Evolutionary conservation across 202 grass and related monocot species (phyloP).

Genomic region (Tripidium arundinaceum): DNA sequence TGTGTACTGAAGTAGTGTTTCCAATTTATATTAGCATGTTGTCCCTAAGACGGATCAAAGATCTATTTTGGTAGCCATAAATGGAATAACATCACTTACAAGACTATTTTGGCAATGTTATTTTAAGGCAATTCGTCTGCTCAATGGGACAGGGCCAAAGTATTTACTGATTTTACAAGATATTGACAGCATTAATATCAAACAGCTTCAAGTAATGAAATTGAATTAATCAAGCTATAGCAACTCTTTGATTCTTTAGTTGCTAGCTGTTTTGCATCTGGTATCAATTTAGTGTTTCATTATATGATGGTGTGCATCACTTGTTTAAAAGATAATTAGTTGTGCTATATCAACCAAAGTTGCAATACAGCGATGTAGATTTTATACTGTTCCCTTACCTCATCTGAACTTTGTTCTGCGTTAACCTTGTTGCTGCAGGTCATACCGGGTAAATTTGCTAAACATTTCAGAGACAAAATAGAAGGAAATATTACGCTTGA

Average conservation of each 20-base stretch:
- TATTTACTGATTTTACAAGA: background rate
- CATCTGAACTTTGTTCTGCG: background rate
- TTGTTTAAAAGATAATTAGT: background rate
- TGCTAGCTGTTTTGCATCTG: background rate
- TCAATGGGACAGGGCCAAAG: background rate
- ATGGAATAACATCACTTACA: background rate
- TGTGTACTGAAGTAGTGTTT: background rate
- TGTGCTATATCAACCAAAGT: background rate
- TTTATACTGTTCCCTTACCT: background rate
- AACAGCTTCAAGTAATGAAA: background rate
- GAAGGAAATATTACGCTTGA: background rate
- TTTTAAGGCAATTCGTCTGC: background rate
- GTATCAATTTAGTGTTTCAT: background rate
- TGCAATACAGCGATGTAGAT: background rate
- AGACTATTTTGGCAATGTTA: background rate
- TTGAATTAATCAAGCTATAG: background rate
- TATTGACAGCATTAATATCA: background rate
- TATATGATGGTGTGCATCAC: background rate
- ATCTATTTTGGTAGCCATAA: background rate
- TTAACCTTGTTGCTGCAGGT: background rate
- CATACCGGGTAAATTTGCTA: background rate
- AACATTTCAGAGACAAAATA: background rate
- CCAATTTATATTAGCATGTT: background rate
- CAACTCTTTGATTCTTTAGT: background rate
- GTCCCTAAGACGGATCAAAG: too few relatives aligned